Evolutionary conservation across 2,329 filamentous ascomycete species (phyloP).

Genomic region (Dothiorella sarmentorum): DNA sequence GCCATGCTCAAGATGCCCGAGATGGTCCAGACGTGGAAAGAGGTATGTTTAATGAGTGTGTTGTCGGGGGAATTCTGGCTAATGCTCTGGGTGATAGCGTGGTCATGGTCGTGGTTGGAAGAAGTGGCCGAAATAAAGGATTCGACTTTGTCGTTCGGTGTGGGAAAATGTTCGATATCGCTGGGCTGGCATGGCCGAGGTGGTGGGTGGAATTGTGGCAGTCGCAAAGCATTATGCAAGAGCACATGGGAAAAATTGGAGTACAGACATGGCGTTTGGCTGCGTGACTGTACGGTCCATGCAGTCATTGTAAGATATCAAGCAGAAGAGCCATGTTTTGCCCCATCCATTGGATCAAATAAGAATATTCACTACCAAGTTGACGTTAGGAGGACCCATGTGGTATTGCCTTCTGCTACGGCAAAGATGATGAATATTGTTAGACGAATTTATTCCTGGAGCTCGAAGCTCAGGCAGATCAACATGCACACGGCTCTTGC

Average conservation of each 20-base stretch:
- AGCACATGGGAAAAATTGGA: neutral
- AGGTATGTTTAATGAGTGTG: conserved; percentile 53
- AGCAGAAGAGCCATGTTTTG: neutral
- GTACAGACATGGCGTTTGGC: conserved; percentile 9
- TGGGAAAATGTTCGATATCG: no score
- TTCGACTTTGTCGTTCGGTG: neutral
- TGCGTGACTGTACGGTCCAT: neutral
- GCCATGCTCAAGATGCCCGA: conserved; percentile 95
- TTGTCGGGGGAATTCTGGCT: conserved; percentile 28
- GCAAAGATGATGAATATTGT: no score
- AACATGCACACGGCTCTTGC: no score
- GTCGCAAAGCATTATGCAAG: neutral
- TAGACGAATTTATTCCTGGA: no score
- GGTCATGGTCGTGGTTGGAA: conserved; percentile 72
- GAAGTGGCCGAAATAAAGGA: conserved; percentile 62
- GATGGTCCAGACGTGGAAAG: conserved; percentile 89
- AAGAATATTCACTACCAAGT: neutral
- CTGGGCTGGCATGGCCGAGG: neutral
- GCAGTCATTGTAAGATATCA: conserved; percentile 1
- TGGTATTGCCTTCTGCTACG: no score
- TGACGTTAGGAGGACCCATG: no score
- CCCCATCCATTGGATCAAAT: neutral
- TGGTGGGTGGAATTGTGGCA: neutral
- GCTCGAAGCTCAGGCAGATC: no score
- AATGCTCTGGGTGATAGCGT: conserved; percentile 49